Percentiles rank a stretch among this genome's conserved stretches.
These are phyloP conservation scores for Backusella psychrophila DNA, from an alignment of 192 early-diverging fungal genomes.

Conservation along the genomic window DNA sequence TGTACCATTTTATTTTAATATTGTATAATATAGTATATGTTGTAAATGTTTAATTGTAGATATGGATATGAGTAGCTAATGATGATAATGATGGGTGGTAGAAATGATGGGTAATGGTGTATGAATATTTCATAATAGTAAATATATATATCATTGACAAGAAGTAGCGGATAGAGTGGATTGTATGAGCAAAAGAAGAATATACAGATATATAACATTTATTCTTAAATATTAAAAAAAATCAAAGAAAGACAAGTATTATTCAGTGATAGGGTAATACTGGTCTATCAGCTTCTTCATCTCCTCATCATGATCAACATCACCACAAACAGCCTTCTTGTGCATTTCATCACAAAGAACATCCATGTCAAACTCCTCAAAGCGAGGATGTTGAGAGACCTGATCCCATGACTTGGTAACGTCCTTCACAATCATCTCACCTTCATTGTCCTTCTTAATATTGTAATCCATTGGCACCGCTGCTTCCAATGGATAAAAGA, in stretches of 20 bases:
- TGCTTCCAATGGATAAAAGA: background rate
- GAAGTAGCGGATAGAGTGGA: no score
- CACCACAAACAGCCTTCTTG: slow-evolving; percentile 51
- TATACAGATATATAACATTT: no score
- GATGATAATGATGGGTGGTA: background rate
- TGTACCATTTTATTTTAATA: slow-evolving; percentile 15
- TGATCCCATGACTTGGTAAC: slow-evolving; percentile 51
- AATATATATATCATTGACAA: no score
- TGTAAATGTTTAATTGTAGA: background rate
- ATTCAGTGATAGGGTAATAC: background rate
- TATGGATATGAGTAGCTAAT: background rate
- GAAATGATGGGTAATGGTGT: no score
- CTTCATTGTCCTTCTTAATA: background rate
- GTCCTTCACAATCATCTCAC: background rate
- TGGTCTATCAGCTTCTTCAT: slow-evolving; percentile 3
- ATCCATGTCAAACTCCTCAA: slow-evolving; percentile 58
- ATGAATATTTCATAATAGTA: no score
- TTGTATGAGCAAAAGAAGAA: no score
- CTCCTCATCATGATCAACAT: background rate
- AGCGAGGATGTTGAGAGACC: slow-evolving; percentile 49
- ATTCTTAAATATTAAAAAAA: background rate
- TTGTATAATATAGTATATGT: background rate
- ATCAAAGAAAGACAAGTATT: background rate
- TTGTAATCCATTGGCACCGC: background rate
- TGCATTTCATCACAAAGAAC: slow-evolving; percentile 50